Evolutionary conservation across 164 flowering plant species (phyloP).

Genomic region (Brasenia schreberi): DNA sequence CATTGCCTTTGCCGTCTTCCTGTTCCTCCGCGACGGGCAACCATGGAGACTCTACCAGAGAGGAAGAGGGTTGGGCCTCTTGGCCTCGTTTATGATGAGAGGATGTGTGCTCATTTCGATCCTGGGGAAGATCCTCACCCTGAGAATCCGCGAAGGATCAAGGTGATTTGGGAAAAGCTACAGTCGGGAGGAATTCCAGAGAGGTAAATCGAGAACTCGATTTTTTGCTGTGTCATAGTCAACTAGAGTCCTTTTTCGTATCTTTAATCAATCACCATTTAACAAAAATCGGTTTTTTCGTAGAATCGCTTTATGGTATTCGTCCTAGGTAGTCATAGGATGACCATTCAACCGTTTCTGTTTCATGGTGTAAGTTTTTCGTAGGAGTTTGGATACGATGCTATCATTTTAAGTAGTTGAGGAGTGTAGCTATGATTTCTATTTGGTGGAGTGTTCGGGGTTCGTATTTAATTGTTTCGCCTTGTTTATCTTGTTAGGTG

Average conservation of each 20-base stretch:
- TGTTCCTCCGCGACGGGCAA: too few species aligned
- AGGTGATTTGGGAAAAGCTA: constrained; percentile 59
- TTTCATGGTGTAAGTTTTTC: not conserved
- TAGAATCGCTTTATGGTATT: not conserved
- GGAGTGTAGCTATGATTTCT: not conserved
- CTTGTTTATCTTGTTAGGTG: constrained; percentile 36
- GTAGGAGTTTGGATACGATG: not conserved
- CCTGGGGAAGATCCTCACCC: constrained; percentile 57
- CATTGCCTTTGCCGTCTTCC: too few species aligned
- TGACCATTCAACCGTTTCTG: not conserved
- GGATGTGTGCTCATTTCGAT: constrained; percentile 64
- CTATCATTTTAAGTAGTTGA: not conserved
- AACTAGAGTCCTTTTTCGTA: not conserved
- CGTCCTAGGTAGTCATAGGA: not conserved
- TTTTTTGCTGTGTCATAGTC: not conserved
- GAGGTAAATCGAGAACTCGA: constrained; percentile 25
- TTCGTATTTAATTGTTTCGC: not conserved
- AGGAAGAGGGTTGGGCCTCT: constrained; percentile 17
- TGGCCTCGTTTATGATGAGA: constrained; percentile 71
- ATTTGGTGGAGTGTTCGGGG: not conserved
- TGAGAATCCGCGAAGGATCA: constrained; percentile 65
- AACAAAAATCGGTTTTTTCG: not conserved
- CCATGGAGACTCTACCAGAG: too few species aligned
- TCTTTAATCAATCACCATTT: not conserved
- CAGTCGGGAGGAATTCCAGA: constrained; percentile 38